phyloP scores from a whole-genome alignment of 2,329 filamentous ascomycete species.

The Aspergillus texensis region DNA sequence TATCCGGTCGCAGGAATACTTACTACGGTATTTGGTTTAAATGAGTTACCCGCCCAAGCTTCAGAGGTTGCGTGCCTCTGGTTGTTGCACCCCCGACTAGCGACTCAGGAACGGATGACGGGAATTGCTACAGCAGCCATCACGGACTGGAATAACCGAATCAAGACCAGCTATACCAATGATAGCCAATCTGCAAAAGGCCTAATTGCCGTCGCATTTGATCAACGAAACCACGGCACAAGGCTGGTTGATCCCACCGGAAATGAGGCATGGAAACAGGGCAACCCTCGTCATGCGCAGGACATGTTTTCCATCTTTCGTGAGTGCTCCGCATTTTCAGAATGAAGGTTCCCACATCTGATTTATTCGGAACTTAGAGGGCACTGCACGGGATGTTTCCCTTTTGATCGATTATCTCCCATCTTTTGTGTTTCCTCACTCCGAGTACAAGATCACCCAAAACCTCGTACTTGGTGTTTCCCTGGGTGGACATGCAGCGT shows the following conservation, averaged over 20 bases:
- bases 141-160: conserved; percentile 64
- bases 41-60: conserved; percentile 65
- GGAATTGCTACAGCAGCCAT: conserved; percentile 71
- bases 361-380: conserved; percentile 42
- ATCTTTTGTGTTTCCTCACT: conserved; percentile 68
- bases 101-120: conserved; percentile 72
- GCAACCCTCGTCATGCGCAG: conserved; percentile 79
- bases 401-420: conserved; percentile 75
- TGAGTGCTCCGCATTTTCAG: conserved; percentile 40
- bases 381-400: conserved; percentile 73
- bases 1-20: conserved; percentile 77
- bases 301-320: conserved; percentile 86
- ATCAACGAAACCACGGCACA: conserved; percentile 89
- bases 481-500: conserved; percentile 83
- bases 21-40: conserved; percentile 77
- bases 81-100: conserved; percentile 81
- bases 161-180: conserved; percentile 31
- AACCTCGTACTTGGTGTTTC: conserved; percentile 82
- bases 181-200: conserved; percentile 50
- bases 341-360: neutral
- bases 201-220: conserved; percentile 81
- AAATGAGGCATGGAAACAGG: conserved; percentile 78
- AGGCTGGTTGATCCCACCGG: conserved; percentile 67
- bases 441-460: conserved; percentile 53
- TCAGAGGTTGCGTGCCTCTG: conserved; percentile 75